phyloP scores from a whole-genome alignment of 352 stramenopile genomes.

The Thalassiosira livingstoniorum region DNA sequence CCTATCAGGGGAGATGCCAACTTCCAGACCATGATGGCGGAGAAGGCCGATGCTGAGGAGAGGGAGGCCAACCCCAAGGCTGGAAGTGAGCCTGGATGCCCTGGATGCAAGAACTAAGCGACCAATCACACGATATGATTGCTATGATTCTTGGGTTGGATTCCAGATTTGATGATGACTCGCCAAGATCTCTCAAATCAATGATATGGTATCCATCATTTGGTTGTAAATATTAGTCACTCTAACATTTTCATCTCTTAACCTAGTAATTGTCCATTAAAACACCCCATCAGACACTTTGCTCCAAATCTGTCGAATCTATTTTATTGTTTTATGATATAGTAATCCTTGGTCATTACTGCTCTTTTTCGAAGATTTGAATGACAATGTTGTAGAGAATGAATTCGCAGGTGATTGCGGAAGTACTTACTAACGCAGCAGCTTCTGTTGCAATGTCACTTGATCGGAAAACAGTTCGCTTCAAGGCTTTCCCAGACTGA shows the following conservation, averaged over 20 bases:
- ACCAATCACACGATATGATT: neutral
- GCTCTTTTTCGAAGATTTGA: too few species aligned
- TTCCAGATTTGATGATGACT: neutral
- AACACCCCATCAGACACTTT: neutral
- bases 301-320: neutral
- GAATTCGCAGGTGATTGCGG: too few species aligned
- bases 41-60: constrained; percentile 72
- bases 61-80: constrained; percentile 78
- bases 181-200: too few species aligned
- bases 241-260: constrained; percentile 9
- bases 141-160: neutral
- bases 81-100: constrained; percentile 68
- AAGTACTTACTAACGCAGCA: too few species aligned
- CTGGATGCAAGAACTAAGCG: constrained; percentile 84
- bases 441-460: too few species aligned
- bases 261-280: constrained; percentile 20
- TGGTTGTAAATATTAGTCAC: neutral
- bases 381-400: too few species aligned
- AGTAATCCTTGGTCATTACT: too few species aligned
- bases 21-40: constrained; percentile 81
- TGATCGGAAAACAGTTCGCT: too few species aligned
- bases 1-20: constrained; percentile 75
- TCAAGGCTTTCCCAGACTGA: too few species aligned
- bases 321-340: constrained; percentile 16
- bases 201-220: constrained; percentile 10